Evolutionary conservation across 2,329 filamentous ascomycete genomes (phyloP).

Genomic region (Talaromyces sp.): DNA sequence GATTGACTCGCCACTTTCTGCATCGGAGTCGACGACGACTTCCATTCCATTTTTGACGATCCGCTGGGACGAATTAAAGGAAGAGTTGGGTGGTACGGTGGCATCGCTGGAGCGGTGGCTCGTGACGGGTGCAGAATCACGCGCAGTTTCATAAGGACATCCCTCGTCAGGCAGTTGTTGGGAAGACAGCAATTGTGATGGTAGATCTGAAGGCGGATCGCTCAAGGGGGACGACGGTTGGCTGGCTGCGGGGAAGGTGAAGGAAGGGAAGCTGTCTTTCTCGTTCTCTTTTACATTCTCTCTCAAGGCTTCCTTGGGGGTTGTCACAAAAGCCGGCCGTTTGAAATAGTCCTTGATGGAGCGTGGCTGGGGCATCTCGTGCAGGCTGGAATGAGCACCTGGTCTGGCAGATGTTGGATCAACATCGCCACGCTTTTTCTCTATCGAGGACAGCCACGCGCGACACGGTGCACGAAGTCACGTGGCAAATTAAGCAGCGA

Average conservation of each 20-base stretch:
- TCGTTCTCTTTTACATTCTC: too few relatives aligned
- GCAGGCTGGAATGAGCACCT: neutral
- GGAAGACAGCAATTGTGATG: slow-evolving; percentile 14
- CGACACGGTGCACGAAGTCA: neutral
- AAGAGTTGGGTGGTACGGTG: slow-evolving; percentile 12
- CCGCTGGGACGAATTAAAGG: slow-evolving; percentile 39
- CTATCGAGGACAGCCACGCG: neutral
- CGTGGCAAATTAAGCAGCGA: neutral
- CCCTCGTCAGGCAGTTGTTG: slow-evolving; percentile 12
- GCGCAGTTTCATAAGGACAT: slow-evolving; percentile 16
- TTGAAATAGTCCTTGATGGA: slow-evolving; percentile 46
- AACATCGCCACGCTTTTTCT: neutral
- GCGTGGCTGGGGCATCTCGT: slow-evolving; percentile 22
- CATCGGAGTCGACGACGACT: slow-evolving; percentile 63
- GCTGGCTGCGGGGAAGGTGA: slow-evolving; percentile 14
- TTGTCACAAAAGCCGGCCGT: slow-evolving; percentile 23
- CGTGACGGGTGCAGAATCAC: slow-evolving; percentile 9
- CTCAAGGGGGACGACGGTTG: slow-evolving; percentile 19
- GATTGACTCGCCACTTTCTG: slow-evolving; percentile 59
- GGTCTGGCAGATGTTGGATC: neutral
- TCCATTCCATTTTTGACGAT: slow-evolving; percentile 52
- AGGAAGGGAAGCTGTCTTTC: neutral
- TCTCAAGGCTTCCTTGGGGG: slow-evolving; percentile 9
- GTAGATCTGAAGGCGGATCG: slow-evolving; percentile 20
- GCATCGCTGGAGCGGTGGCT: slow-evolving; percentile 13